phyloP scores from a whole-genome alignment of 2,329 filamentous ascomycete species.

The Curvularia spicifera region DNA sequence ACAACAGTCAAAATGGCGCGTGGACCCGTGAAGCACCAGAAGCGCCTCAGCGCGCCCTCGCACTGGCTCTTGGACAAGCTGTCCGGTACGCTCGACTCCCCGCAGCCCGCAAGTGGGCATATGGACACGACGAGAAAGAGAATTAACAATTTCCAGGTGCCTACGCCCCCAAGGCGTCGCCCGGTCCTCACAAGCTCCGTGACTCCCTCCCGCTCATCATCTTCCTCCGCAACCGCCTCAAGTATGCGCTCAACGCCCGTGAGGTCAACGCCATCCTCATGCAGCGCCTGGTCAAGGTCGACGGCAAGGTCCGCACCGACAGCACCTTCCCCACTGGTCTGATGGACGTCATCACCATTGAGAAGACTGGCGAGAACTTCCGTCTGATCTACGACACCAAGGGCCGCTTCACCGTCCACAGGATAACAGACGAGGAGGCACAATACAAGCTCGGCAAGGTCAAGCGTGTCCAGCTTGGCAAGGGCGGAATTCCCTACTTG shows the following conservation, averaged over 20 bases:
- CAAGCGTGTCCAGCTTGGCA: conserved; percentile 99
- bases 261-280: conserved; percentile 98
- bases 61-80: conserved; percentile 99
- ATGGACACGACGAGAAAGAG: background rate
- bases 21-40: conserved; percentile 97
- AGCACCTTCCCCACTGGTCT: conserved; percentile 95
- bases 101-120: conserved; percentile 53
- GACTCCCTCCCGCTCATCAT: conserved; percentile 99
- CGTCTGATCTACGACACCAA: conserved; percentile 99
- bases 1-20: conserved; percentile 66
- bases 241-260: conserved; percentile 99
- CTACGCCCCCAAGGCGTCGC: conserved; percentile 70
- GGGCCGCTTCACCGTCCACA: conserved; percentile 99
- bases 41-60: conserved; percentile 98
- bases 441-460: conserved; percentile 99
- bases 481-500: conserved; percentile 99
- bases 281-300: conserved; percentile 99
- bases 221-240: conserved; percentile 80
- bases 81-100: conserved; percentile 67
- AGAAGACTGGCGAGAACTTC: conserved; percentile 99
- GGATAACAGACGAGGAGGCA: conserved; percentile 97
- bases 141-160: conserved; percentile 46
- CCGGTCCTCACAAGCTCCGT: conserved; percentile 98
- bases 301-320: conserved; percentile 99
- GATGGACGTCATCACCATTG: conserved; percentile 99